phyloP scores from a whole-genome alignment of 495 filamentous ascomycete species.

The Aspergillus avenaceus region DNA sequence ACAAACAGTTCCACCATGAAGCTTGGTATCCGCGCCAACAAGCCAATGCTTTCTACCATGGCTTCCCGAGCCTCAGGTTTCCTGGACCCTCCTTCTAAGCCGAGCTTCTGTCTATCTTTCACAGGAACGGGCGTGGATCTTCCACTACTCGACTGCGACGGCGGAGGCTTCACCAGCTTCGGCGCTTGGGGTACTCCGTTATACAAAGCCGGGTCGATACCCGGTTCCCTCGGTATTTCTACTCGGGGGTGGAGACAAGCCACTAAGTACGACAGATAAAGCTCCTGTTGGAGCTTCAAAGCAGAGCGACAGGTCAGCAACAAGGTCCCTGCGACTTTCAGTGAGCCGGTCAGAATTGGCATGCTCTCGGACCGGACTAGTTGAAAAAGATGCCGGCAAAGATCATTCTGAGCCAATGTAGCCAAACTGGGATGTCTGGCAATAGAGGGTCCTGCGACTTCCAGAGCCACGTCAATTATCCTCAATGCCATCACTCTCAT shows the following conservation, averaged over 20 bases:
- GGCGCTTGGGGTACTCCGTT: constrained; percentile 90
- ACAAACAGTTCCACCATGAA: constrained; percentile 94
- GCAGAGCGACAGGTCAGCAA: constrained; percentile 89
- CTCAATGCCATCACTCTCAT: constrained; percentile 96
- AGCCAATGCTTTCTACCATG: constrained; percentile 96
- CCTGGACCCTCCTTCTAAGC: constrained; percentile 84
- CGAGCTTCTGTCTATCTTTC: constrained; percentile 88
- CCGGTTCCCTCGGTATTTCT: constrained; percentile 84
- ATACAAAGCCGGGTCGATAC: constrained; percentile 88
- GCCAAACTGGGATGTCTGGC: constrained; percentile 89
- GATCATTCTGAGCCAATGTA: constrained; percentile 81
- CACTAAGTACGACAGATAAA: constrained; percentile 91
- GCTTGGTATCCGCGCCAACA: constrained; percentile 83
- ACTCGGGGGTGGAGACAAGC: constrained; percentile 89
- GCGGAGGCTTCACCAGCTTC: constrained; percentile 76
- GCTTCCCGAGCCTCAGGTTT: constrained; percentile 94
- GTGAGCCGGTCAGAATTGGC: constrained; percentile 82
- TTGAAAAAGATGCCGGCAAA: constrained; percentile 95
- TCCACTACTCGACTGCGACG: constrained; percentile 74
- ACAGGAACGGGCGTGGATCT: constrained; percentile 89
- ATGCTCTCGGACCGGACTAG: constrained; percentile 95
- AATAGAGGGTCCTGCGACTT: constrained; percentile 94
- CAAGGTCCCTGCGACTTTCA: constrained; percentile 87
- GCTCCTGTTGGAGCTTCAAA: constrained; percentile 93
- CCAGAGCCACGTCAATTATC: constrained; percentile 95